Evolutionary conservation across 306 rosid species (phyloP).

Genomic region (Vigna radiata): DNA sequence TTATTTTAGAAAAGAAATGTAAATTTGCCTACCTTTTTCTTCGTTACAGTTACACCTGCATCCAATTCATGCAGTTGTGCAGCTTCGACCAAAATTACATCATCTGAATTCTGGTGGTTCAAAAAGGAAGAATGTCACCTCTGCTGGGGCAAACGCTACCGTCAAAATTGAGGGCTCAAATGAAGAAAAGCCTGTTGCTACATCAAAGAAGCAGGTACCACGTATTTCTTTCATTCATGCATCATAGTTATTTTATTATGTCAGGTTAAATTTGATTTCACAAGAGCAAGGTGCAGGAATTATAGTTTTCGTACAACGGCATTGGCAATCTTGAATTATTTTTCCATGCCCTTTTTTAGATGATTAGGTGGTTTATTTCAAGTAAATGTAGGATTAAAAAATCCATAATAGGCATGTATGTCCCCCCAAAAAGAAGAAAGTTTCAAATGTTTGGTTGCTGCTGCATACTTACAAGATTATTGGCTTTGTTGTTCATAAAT

Average conservation of each 20-base stretch:
- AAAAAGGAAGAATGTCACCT: conserved; percentile 53
- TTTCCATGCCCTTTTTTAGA: neutral
- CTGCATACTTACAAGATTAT: conserved; percentile 3
- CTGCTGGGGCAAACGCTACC: conserved; percentile 52
- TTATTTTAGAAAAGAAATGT: conserved; percentile 19
- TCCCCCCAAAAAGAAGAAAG: neutral
- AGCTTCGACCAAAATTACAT: conserved; percentile 79
- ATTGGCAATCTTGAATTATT: conserved; percentile 1
- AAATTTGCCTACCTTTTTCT: conserved; percentile 34
- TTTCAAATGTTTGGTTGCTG: neutral
- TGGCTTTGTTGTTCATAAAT: conserved; percentile 30
- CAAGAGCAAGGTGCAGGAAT: conserved; percentile 17
- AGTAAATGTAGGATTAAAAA: conserved; percentile 9
- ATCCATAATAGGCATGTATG: neutral
- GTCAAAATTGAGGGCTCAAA: conserved; percentile 60
- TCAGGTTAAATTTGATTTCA: conserved; percentile 34
- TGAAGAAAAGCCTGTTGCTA: conserved; percentile 55
- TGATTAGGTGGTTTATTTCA: neutral
- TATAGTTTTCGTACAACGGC: conserved; percentile 15
- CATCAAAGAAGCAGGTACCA: conserved; percentile 76
- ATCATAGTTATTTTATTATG: neutral
- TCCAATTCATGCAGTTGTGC: conserved; percentile 77
- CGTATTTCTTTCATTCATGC: conserved; percentile 26
- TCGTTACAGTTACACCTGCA: conserved; percentile 89
- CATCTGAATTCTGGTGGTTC: conserved; percentile 67